A percentile compares a stretch with the other conserved stretches of the same genome.
These are phyloP conservation scores for Geotrichum candidum DNA, from an alignment of 1,139 yeast genomes.

Conservation along the genomic window DNA sequence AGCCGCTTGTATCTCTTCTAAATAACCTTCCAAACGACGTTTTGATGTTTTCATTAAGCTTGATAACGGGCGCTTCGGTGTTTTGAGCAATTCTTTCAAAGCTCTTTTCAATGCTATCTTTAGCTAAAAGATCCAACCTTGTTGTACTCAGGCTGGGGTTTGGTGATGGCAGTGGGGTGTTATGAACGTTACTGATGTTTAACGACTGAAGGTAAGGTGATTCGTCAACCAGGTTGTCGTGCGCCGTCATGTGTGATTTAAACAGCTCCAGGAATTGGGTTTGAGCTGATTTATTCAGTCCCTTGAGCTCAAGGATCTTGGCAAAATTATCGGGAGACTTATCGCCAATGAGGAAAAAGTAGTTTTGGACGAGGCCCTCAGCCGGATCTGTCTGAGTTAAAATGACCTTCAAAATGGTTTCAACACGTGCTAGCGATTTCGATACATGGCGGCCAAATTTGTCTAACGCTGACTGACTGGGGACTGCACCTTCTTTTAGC, in stretches of 20 bases:
- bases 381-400: conserved; percentile 59
- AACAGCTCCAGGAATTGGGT: conserved; percentile 56
- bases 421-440: conserved; percentile 48
- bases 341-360: conserved; percentile 65
- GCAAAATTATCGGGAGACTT: conserved; percentile 54
- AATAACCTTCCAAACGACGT: conserved; percentile 52
- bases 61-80: conserved; percentile 50
- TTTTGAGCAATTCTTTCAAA: conserved; percentile 45
- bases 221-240: conserved; percentile 42
- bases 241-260: conserved; percentile 50
- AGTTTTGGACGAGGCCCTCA: conserved; percentile 60
- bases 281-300: conserved; percentile 43
- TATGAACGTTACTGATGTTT: conserved; percentile 15
- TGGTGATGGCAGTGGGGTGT: not conserved
- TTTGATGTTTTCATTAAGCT: conserved; percentile 53
- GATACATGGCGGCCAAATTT: conserved; percentile 46
- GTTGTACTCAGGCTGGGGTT: conserved; percentile 1
- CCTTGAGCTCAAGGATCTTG: conserved; percentile 61
- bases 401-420: conserved; percentile 58
- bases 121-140: conserved; percentile 32
- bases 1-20: conserved; percentile 38
- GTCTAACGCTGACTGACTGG: conserved; percentile 11
- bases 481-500: conserved; percentile 22
- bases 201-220: conserved; percentile 41
- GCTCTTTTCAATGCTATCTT: conserved; percentile 51